phyloP scores from a whole-genome alignment of 306 rosid species.

The Cicer yamashitae region DNA sequence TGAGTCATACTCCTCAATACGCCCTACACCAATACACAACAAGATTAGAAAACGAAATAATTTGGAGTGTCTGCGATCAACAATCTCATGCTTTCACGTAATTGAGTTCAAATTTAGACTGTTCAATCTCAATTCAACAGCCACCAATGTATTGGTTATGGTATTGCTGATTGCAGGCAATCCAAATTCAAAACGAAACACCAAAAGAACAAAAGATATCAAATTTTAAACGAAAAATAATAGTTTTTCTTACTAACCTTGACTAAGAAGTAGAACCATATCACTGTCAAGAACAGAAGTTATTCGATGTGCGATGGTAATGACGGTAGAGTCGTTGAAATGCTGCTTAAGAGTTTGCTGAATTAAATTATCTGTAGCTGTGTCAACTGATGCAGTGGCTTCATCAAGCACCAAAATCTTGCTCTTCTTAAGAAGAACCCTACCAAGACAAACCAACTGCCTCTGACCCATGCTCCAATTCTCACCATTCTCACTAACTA shows the following conservation, averaged over 20 bases:
- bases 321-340: conserved; percentile 68
- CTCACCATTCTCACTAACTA: conserved; percentile 84
- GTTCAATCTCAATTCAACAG: too few species aligned
- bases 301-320: conserved; percentile 84
- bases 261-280: conserved; percentile 83
- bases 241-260: conserved; percentile 52
- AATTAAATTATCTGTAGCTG: conserved; percentile 88
- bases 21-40: conserved; percentile 54
- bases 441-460: conserved; percentile 87
- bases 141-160: too few species aligned
- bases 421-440: conserved; percentile 82
- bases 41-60: conserved; percentile 9
- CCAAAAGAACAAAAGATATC: background rate
- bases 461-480: conserved; percentile 99
- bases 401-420: conserved; percentile 87
- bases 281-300: conserved; percentile 82
- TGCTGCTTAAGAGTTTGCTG: conserved; percentile 75
- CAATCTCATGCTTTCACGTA: too few species aligned
- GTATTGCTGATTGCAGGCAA: too few species aligned
- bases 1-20: conserved; percentile 71
- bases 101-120: too few species aligned
- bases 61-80: too few species aligned
- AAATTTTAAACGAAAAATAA: background rate
- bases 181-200: background rate
- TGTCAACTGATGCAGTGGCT: conserved; percentile 91